phyloP scores from a whole-genome alignment of 768 basidiomycete species.

The Tephrocybe sp. region DNA sequence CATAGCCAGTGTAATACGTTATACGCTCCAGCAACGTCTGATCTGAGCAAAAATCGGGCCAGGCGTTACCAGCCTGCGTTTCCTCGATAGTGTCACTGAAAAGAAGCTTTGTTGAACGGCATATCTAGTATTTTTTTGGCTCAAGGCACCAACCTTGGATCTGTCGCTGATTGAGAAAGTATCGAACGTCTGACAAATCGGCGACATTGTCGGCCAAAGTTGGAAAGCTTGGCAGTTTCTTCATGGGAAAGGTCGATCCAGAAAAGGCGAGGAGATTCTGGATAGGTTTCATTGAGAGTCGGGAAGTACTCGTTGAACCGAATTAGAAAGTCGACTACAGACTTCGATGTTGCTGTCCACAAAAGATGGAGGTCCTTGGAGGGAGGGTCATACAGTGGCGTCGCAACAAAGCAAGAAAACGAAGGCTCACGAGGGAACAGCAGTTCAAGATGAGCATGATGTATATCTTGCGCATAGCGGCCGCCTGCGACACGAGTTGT shows the following conservation, averaged over 20 bases:
- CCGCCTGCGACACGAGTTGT: slow-evolving; percentile 12
- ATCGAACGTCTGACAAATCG: slow-evolving; percentile 4
- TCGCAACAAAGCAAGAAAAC: neutral
- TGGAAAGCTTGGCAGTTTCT: slow-evolving; percentile 19
- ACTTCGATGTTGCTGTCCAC: slow-evolving; percentile 25
- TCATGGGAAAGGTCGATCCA: slow-evolving; percentile 23
- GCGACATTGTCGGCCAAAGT: slow-evolving; percentile 16
- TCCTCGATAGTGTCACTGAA: too few relatives aligned
- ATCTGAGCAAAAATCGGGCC: slow-evolving; percentile 15
- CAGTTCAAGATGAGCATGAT: slow-evolving; percentile 26
- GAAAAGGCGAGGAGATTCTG: slow-evolving; percentile 24
- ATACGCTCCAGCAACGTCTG: slow-evolving; percentile 19
- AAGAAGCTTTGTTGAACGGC: neutral
- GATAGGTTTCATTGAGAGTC: slow-evolving; percentile 21
- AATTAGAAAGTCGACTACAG: slow-evolving; percentile 32
- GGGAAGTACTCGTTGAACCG: slow-evolving; percentile 43
- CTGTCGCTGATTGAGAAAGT: too few relatives aligned
- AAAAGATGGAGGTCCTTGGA: slow-evolving; percentile 32
- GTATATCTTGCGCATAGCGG: slow-evolving; percentile 28
- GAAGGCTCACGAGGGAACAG: slow-evolving; percentile 27
- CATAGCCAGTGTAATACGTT: slow-evolving; percentile 22
- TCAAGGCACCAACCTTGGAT: too few relatives aligned
- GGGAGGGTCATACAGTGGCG: neutral
- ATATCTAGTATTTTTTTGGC: too few relatives aligned
- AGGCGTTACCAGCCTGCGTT: too few relatives aligned